phyloP scores from a whole-genome alignment of 306 rosid genomes.

The Geum urbanum region DNA sequence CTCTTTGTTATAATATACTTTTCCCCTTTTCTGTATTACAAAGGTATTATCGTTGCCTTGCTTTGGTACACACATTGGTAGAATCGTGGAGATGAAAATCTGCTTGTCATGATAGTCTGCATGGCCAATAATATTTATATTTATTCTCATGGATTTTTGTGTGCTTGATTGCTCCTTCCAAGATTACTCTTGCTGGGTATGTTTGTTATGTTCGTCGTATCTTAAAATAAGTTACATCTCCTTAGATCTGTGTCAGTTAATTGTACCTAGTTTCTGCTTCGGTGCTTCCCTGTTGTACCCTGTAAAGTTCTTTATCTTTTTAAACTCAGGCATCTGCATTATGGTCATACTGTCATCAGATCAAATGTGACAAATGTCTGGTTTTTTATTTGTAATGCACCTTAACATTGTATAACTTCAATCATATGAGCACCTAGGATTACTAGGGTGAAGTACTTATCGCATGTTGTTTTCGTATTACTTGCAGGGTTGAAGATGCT shows the following conservation, averaged over 20 bases:
- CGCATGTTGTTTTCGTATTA: background rate
- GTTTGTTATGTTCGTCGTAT: too few species aligned
- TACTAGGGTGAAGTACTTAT: background rate
- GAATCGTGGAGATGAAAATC: background rate
- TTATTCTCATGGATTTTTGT: background rate
- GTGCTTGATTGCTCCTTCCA: background rate
- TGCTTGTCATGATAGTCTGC: conserved; percentile 1
- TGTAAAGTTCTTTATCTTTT: background rate
- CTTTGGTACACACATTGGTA: background rate
- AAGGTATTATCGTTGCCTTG: background rate
- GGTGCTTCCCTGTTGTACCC: background rate
- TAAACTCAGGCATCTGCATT: background rate
- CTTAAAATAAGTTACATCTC: too few species aligned
- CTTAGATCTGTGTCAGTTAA: background rate
- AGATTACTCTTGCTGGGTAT: background rate
- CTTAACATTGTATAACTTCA: background rate
- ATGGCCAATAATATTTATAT: background rate
- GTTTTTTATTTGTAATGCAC: background rate
- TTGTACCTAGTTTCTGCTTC: background rate
- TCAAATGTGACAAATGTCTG: background rate
- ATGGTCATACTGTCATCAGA: background rate
- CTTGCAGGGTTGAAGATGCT: conserved; percentile 96
- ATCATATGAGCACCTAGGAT: background rate
- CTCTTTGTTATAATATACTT: conserved; percentile 9
- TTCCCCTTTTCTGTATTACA: background rate